A percentile compares a stretch with the other conserved stretches of the same genome.
Conservation (phyloP, 148 eudicot species). For the Rhododendron henanense region DNA sequence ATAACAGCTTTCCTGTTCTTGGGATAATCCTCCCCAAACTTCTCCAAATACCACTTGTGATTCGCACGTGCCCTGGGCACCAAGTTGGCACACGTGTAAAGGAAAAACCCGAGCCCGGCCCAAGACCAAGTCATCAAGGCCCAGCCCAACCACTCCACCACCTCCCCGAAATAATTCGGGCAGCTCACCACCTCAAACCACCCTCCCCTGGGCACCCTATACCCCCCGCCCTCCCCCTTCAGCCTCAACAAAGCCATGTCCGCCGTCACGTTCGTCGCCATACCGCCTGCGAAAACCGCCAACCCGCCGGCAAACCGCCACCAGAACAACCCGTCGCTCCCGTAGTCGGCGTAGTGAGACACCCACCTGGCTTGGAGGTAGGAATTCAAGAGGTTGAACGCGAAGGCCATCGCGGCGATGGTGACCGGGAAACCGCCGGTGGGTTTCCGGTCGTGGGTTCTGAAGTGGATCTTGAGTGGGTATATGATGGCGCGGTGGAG, state of each 20-base stretch:
- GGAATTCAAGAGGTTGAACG: conserved; percentile 55
- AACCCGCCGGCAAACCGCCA: conserved; percentile 49
- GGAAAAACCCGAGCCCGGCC: conserved; percentile 76
- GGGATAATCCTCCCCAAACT: conserved; percentile 87
- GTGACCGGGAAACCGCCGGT: conserved; percentile 44
- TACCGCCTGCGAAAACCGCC: conserved; percentile 48
- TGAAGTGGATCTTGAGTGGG: conserved; percentile 55
- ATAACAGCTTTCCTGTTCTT: conserved; percentile 65
- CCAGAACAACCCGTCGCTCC: conserved; percentile 51
- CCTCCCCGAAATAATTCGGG: conserved; percentile 88
- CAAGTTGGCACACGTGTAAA: conserved; percentile 66
- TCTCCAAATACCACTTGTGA: conserved; percentile 79
- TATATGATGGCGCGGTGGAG: conserved; percentile 63
- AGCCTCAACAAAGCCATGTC: conserved; percentile 55
- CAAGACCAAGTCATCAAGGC: conserved; percentile 74
- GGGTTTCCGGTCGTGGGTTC: conserved; percentile 14
- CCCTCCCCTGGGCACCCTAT: conserved; percentile 70
- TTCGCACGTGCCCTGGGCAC: conserved; percentile 64
- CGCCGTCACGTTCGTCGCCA: conserved; percentile 57
- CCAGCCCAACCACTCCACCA: conserved; percentile 94
- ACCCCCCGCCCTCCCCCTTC: conserved; percentile 57
- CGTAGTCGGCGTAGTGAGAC: conserved; percentile 51
- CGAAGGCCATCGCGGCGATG: conserved; percentile 52
- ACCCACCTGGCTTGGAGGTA: conserved; percentile 67
- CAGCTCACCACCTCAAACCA: conserved; percentile 72